Base-by-base conservation (phyloP, 1,139 yeast species). In the Sugiyamaella xylanicola region DNA sequence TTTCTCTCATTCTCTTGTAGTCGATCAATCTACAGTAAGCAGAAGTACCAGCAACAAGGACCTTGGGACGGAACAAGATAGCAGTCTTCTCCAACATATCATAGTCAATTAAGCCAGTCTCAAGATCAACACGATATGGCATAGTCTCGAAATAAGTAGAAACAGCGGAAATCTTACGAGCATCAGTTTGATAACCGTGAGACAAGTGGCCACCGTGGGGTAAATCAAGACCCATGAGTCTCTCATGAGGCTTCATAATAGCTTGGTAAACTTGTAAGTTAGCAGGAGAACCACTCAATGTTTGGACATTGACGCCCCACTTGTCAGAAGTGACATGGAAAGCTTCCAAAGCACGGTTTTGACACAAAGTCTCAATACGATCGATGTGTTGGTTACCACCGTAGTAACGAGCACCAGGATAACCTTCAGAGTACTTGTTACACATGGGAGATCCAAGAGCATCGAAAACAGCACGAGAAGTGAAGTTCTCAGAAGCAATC, bases 131-230 rank as follows among this genome's bases (percentile, higher is more conserved):
- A 70, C 96, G 83, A 79, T 92, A 92, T 39, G 98, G 97, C 96
- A 92, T 90, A 59, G 97, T 91, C 78, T 90, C 95, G 77, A 92
- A 92, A 75, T 92, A 92, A 69, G 90, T 92, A 51, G 97, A 91
- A 61, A 92, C 86, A 67, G 82, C 90, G 17, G 96, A 88, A 65
- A 92, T 91, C 79, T 92, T 92, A 61, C 92, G 82, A 57, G 90
- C 79, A 62, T 87, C 85, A 52, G 96, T 87, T 77, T 91, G 97
- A 77, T 92, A 92, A 60, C 98, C 98, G 72, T 92, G 98, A 48
- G 96, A 88, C 71, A 92, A 82, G 73, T 92, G 98, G 57, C 98
- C 98, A 66, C 98, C 98, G 67, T 92, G 97, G 62, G 98, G 97
- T 69, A 92, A 81, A 72, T 92, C 97, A 67, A 92, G 82, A 60